Percentiles rank a stretch among this genome's conserved stretches.
Conservation (phyloP, 345 rosid species). For the Eucalyptus curtisii region DNA sequence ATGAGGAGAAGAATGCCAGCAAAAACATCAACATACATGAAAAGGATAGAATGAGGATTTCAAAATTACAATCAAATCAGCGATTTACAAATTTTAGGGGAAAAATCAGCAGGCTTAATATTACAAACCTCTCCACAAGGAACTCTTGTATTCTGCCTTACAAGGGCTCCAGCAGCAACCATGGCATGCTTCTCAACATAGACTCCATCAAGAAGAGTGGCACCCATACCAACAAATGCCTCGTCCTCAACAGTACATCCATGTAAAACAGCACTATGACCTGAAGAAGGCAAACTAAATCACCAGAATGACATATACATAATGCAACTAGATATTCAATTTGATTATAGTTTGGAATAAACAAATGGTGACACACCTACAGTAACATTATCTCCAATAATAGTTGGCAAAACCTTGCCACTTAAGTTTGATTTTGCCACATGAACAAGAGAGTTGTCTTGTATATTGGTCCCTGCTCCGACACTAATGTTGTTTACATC, state of each 20-base stretch:
- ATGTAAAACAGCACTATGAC: slow-evolving; percentile 93
- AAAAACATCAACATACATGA: not conserved
- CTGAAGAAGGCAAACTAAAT: slow-evolving; percentile 20
- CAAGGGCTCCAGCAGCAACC: slow-evolving; percentile 99
- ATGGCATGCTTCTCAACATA: slow-evolving; percentile 79
- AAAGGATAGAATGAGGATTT: not conserved
- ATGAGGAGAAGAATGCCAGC: not conserved
- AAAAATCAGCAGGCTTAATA: not conserved
- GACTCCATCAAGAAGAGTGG: slow-evolving; percentile 82
- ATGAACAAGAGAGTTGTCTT: slow-evolving; percentile 93
- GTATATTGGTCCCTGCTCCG: slow-evolving; percentile 92
- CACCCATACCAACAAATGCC: slow-evolving; percentile 90
- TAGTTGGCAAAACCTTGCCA: slow-evolving; percentile 82
- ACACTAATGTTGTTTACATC: slow-evolving; percentile 72
- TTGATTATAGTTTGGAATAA: not conserved
- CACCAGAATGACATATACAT: not conserved
- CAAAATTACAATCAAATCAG: not conserved
- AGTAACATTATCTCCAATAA: slow-evolving; percentile 87
- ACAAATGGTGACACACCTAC: slow-evolving; percentile 23
- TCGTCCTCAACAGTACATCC: slow-evolving; percentile 95
- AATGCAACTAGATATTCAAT: not conserved
- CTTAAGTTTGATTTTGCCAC: slow-evolving; percentile 90
- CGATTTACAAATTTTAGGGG: not conserved
- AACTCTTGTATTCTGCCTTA: slow-evolving; percentile 75
- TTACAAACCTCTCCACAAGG: slow-evolving; percentile 75